Percentiles rank a stretch among this genome's conserved stretches.
These are phyloP conservation scores for Penicillium verhagenii DNA, from an alignment of 495 filamentous ascomycete genomes.

Conservation along the genomic window DNA sequence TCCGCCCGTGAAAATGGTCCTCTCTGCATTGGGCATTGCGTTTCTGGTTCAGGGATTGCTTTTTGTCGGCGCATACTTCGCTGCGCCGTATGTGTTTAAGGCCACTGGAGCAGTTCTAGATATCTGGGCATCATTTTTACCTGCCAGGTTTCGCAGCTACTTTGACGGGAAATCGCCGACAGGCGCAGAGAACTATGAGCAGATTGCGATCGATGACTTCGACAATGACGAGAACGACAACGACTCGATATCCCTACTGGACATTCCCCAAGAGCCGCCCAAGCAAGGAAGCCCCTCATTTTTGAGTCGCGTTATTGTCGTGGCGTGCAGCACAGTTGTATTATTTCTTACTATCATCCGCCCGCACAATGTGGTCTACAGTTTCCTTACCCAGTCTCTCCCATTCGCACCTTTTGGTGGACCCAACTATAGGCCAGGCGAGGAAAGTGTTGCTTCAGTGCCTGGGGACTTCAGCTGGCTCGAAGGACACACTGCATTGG, in stretches of 20 bases:
- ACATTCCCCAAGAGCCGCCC: not conserved
- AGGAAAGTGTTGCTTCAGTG: not conserved
- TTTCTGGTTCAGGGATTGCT: constrained; percentile 4
- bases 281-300: constrained; percentile 1
- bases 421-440: not conserved
- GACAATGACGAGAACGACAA: constrained; percentile 8
- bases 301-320: not conserved
- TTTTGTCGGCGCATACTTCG: constrained; percentile 9
- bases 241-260: constrained; percentile 9
- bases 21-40: constrained; percentile 6
- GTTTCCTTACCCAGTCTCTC: constrained; percentile 12
- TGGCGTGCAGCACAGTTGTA: not conserved
- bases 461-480: constrained; percentile 10
- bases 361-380: constrained; percentile 10
- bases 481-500: constrained; percentile 9
- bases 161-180: not conserved
- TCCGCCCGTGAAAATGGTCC: not conserved
- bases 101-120: constrained; percentile 5
- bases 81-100: constrained; percentile 11
- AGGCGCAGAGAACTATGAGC: constrained; percentile 7
- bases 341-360: constrained; percentile 13
- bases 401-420: constrained; percentile 16
- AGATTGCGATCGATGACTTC: constrained; percentile 17
- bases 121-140: constrained; percentile 9
- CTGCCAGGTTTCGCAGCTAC: not conserved